Evolutionary conservation across 164 flowering plant genomes (phyloP).

Genomic region (Houttuynia cordata): DNA sequence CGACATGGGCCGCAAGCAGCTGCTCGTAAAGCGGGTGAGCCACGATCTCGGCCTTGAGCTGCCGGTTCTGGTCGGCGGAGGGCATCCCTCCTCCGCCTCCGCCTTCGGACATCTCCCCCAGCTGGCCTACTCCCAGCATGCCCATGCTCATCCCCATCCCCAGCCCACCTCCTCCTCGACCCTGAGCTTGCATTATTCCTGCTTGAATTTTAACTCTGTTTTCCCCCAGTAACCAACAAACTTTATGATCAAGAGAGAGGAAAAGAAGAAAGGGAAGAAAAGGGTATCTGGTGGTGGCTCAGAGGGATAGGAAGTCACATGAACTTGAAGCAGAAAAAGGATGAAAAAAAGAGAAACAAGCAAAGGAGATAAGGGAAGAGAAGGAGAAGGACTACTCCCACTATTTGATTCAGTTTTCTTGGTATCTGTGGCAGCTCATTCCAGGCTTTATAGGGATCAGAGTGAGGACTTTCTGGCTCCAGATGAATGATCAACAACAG

Average conservation of each 20-base stretch:
- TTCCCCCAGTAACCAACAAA: neutral
- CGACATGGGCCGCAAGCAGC: constrained; percentile 72
- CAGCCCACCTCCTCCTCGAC: constrained; percentile 5
- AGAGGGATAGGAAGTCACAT: neutral
- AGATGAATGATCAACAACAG: constrained; percentile 2
- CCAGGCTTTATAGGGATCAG: constrained; percentile 35
- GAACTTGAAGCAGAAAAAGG: neutral
- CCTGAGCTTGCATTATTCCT: constrained; percentile 33
- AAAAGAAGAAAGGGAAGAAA: neutral
- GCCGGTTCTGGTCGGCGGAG: constrained; percentile 28
- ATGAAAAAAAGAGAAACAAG: neutral
- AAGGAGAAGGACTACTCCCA: neutral
- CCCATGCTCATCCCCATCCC: constrained; percentile 5
- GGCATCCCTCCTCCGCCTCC: constrained; percentile 8
- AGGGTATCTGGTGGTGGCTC: neutral
- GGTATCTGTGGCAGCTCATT: constrained; percentile 28
- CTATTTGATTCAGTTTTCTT: constrained; percentile 18
- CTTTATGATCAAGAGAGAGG: neutral
- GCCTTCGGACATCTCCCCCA: constrained; percentile 7
- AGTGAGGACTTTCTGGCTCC: constrained; percentile 27
- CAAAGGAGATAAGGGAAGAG: neutral
- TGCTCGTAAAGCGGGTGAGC: constrained; percentile 79
- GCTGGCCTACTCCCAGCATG: constrained; percentile 22
- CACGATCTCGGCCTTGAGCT: constrained; percentile 79
- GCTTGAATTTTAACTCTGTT: neutral